Conservation (phyloP, 208 protist species). For the Lotmaria passim region DNA sequence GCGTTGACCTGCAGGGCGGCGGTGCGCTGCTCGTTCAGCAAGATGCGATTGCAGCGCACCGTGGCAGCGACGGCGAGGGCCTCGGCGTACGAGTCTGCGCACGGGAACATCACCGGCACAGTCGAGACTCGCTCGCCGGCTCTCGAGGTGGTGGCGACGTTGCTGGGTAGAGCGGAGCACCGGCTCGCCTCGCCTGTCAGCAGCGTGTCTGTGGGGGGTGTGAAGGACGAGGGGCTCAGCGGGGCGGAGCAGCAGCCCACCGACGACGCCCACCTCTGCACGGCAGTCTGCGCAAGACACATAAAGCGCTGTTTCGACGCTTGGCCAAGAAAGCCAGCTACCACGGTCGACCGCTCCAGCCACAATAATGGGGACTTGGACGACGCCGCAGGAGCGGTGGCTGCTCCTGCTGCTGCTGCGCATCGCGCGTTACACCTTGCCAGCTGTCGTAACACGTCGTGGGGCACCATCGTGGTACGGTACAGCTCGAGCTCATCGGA, state of each 20-base stretch:
- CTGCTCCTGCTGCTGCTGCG: neutral
- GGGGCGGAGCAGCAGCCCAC: neutral
- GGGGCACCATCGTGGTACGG: constrained; percentile 74
- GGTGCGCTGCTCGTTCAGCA: constrained; percentile 57
- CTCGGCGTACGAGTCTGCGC: constrained; percentile 56
- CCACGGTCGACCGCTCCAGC: constrained; percentile 44
- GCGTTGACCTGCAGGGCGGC: constrained; percentile 32
- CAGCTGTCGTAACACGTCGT: constrained; percentile 30
- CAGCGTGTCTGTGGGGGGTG: neutral
- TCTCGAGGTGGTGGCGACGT: neutral
- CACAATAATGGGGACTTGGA: constrained; percentile 5
- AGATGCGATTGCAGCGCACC: constrained; percentile 56
- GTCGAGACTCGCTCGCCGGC: neutral
- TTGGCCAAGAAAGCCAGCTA: constrained; percentile 69
- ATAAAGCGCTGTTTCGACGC: constrained; percentile 67
- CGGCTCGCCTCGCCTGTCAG: neutral
- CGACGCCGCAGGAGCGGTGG: neutral
- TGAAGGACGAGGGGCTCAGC: neutral
- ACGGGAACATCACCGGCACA: constrained; percentile 41
- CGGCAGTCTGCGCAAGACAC: constrained; percentile 21
- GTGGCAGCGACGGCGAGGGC: constrained; percentile 32
- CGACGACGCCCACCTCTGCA: constrained; percentile 27
- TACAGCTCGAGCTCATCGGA: constrained; percentile 78
- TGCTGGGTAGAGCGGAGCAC: neutral
- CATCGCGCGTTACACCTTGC: constrained; percentile 4